Evolutionary conservation across 352 stramenopile genomes (phyloP).

Genomic region (Pythium plurisporium): DNA sequence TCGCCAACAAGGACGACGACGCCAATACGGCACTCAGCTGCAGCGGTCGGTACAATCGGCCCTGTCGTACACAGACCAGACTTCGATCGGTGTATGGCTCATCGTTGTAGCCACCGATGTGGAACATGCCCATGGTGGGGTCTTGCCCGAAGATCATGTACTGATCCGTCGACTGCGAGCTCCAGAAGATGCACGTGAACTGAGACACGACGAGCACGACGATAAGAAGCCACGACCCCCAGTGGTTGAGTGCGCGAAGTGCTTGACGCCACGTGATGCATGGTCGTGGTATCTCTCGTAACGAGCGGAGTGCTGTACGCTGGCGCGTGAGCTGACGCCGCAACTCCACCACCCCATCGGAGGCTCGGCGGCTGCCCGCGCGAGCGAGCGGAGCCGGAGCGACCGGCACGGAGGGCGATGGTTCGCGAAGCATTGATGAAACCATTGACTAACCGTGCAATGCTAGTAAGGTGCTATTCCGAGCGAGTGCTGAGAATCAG

Average conservation of each 20-base stretch:
- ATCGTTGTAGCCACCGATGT: constrained; percentile 34
- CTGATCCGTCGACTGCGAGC: constrained; percentile 22
- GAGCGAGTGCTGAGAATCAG: not conserved
- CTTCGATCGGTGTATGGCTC: constrained; percentile 44
- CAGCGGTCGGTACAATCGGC: constrained; percentile 30
- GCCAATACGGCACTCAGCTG: constrained; percentile 33
- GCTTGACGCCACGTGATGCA: not conserved
- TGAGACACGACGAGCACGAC: constrained; percentile 8
- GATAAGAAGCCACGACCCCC: constrained; percentile 3
- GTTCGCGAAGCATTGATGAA: not conserved
- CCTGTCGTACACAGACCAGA: constrained; percentile 37
- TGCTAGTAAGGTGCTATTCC: no score
- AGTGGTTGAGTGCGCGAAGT: constrained; percentile 5
- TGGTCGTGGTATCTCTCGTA: not conserved
- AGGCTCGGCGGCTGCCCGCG: not conserved
- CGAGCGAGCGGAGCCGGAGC: not conserved
- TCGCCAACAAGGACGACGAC: not conserved
- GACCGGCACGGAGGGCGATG: not conserved
- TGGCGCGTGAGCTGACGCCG: constrained; percentile 2
- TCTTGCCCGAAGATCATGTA: constrained; percentile 20
- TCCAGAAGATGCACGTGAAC: constrained; percentile 29
- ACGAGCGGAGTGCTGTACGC: not conserved
- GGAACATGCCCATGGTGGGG: constrained; percentile 1
- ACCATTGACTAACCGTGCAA: no score
- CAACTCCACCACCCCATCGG: not conserved